Evolutionary conservation across 1,284 basidiomycete genomes (phyloP).

Genomic region (Phellopilus nigrolimitatus): DNA sequence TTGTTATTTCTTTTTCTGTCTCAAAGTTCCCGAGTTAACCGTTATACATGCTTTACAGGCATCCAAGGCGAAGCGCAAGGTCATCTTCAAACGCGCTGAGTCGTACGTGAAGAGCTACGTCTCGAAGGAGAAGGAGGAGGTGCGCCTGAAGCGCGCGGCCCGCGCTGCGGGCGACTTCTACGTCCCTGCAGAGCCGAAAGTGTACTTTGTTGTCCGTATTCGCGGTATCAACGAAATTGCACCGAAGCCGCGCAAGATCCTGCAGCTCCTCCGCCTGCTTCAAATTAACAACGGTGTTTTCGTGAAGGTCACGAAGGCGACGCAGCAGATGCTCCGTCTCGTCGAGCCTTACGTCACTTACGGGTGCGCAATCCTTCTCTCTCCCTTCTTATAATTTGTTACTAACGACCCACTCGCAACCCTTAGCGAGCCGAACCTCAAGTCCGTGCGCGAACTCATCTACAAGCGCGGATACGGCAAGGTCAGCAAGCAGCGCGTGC

Average conservation of each 20-base stretch:
- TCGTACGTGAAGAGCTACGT: slow-evolving; percentile 98
- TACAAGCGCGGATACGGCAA: slow-evolving; percentile 99
- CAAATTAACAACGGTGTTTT: slow-evolving; percentile 99
- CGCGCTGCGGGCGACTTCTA: slow-evolving; percentile 95
- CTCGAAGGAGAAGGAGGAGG: slow-evolving; percentile 91
- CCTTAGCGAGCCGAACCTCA: slow-evolving; percentile 91
- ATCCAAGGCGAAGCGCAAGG: slow-evolving; percentile 86
- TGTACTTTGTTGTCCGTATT: slow-evolving; percentile 97
- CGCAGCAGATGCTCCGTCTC: slow-evolving; percentile 96
- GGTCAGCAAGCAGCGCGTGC: slow-evolving; percentile 96
- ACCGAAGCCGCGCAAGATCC: slow-evolving; percentile 98
- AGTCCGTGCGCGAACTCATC: slow-evolving; percentile 94
- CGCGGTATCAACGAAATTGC: slow-evolving; percentile 99
- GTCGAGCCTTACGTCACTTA: slow-evolving; percentile 98
- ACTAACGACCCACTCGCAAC: no score
- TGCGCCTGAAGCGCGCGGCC: slow-evolving; percentile 92
- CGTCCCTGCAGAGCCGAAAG: slow-evolving; percentile 94
- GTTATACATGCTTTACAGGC: slow-evolving; percentile 53
- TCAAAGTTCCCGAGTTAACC: slow-evolving; percentile 14
- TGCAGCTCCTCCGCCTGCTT: slow-evolving; percentile 96
- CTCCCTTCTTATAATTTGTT: background rate
- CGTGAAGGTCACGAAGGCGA: slow-evolving; percentile 95
- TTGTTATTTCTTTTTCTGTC: slow-evolving; percentile 9
- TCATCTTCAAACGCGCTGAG: slow-evolving; percentile 99
- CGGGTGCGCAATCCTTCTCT: slow-evolving; percentile 52